phyloP scores from a whole-genome alignment of 2,329 filamentous ascomycete genomes.

The Colletotrichum theobromicola region DNA sequence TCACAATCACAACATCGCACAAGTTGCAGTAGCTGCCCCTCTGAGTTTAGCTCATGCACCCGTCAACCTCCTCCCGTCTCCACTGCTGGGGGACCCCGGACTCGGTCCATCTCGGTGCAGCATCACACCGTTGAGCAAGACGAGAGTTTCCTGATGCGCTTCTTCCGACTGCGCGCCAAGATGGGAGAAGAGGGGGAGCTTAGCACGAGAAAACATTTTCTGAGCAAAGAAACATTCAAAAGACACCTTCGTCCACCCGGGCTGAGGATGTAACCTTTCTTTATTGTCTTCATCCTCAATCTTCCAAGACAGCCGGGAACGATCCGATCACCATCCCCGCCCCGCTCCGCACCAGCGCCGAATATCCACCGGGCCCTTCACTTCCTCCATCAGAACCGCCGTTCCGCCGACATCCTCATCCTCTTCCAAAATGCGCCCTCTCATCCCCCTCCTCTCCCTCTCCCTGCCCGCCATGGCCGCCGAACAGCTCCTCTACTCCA shows the following conservation, averaged over 20 bases:
- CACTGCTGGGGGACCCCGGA: conserved; percentile 1
- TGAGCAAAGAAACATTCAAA: not conserved
- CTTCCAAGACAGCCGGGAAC: not conserved
- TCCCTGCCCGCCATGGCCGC: conserved; percentile 10
- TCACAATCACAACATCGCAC: not conserved
- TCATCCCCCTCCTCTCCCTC: not conserved
- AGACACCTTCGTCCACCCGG: not conserved
- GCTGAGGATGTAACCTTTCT: not conserved
- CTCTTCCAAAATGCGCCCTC: not conserved
- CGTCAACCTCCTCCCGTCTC: not conserved
- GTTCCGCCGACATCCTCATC: not conserved
- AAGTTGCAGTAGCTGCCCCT: not conserved
- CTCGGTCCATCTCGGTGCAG: conserved; percentile 17
- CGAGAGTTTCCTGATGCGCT: not conserved
- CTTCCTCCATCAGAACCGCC: not conserved
- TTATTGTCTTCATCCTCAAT: not conserved
- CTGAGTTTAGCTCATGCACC: conserved; percentile 3
- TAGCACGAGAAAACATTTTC: not conserved
- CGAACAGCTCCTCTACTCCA: conserved; percentile 32
- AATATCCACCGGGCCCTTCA: not conserved
- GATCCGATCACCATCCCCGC: not conserved
- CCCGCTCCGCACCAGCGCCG: not conserved
- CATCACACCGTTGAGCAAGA: not conserved
- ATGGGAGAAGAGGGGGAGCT: not conserved
- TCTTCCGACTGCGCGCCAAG: not conserved